phyloP scores from a whole-genome alignment of 345 rosid genomes.

The Salix viminalis region DNA sequence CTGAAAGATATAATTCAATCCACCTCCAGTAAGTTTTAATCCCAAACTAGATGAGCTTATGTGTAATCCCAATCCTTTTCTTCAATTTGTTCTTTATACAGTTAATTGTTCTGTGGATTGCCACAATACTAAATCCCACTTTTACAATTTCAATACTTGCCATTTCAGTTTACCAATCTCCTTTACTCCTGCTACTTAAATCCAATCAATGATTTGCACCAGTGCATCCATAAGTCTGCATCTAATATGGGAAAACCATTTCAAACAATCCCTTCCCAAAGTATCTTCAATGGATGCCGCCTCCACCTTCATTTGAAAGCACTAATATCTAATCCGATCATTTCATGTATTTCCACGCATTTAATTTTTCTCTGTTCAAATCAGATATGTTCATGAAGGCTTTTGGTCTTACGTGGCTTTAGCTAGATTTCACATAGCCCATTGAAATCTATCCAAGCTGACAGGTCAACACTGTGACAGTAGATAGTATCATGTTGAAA shows the following conservation, averaged over 20 bases:
- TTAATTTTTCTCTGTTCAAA: too few species aligned
- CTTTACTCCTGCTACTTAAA: not conserved
- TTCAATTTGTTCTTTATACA: not conserved
- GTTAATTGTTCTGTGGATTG: not conserved
- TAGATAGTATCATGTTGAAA: not conserved
- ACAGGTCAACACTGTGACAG: not conserved
- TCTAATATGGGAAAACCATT: too few species aligned
- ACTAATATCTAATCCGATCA: not conserved
- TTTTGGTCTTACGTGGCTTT: too few species aligned
- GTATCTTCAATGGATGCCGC: too few species aligned
- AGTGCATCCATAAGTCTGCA: too few species aligned
- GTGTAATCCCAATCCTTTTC: not conserved
- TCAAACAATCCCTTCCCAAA: too few species aligned
- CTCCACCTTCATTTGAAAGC: too few species aligned
- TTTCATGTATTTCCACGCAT: not conserved
- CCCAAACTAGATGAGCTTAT: not conserved
- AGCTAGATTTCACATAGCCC: not conserved
- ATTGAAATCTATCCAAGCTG: not conserved
- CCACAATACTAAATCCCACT: not conserved
- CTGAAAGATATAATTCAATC: not conserved
- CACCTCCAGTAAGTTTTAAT: not conserved
- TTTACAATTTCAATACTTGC: not conserved
- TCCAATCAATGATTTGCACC: not conserved
- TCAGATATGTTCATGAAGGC: too few species aligned
- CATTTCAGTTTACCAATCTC: not conserved